Base-by-base conservation (phyloP, 495 filamentous ascomycete genomes). In the Clavariopsis aquatica region DNA sequence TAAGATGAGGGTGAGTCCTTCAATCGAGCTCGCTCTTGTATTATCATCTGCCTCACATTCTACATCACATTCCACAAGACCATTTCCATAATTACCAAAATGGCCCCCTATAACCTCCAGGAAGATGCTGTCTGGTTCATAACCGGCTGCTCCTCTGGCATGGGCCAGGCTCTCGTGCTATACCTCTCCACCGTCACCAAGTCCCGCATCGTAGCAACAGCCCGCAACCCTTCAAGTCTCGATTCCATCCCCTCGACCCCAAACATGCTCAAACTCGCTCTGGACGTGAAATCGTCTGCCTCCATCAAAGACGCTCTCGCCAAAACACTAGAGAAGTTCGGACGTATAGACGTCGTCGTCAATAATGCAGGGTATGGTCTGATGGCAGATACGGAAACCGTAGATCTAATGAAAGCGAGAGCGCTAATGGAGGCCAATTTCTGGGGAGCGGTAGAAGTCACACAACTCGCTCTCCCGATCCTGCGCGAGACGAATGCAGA, bases 321-420 rank as follows among this genome's bases (percentile, higher is more conserved):
- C 6, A 60, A 68, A 0, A 69, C 78, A 0, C 29, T 80, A 0
- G 62, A 58, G 0, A 74, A 72, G 65, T 67, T 27, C 13, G 69
- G 70, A 26, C 79, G 77, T 36, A 74, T 86, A 58, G 82, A 86
- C 56, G 78, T 85, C 20, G 69, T 83, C 20, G 79, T 85, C 64
- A 85, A 85, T 74, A 86, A 85, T 52, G 82, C 83, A 2, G 83
- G 83, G 38, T 67, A 67, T 38, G 52, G 43, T 41, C 26, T 62
- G 15, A 15, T 20, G 66, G 72, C 71, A 26, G 70, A 81, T 19
- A 57, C 64, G 9, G 64, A 67, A 51, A 38, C 51, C 43, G 52
- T 51, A 23, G 63, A 69, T 0, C 76, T 80, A 15, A 65, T 68
- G 5, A 72, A 78, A 49, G 70, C 76, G 7, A 78, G 76, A n/a